A percentile compares a stretch with the other conserved stretches of the same genome.
Conservation (phyloP, 2,329 filamentous ascomycete species). For the Pestalotiopsis sp. region DNA sequence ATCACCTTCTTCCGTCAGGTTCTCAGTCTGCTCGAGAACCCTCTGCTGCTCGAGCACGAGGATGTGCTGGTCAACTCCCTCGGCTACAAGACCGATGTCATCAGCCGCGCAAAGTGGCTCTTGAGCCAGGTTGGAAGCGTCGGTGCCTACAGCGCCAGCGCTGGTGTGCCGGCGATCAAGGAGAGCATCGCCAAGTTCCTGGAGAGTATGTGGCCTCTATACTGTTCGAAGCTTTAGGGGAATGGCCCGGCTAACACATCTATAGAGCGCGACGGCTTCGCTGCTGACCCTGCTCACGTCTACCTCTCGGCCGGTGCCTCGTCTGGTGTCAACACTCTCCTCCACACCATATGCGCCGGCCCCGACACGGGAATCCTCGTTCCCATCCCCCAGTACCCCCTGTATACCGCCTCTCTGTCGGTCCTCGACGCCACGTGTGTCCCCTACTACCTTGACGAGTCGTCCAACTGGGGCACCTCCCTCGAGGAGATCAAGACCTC, state of each 20-base stretch:
- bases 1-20: conserved; percentile 99
- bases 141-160: conserved; percentile 94
- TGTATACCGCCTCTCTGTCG: conserved; percentile 91
- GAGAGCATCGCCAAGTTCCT: conserved; percentile 92
- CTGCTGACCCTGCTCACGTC: conserved; percentile 77
- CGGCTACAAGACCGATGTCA: conserved; percentile 87
- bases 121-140: conserved; percentile 86
- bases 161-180: conserved; percentile 83
- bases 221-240: not conserved
- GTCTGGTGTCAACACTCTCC: conserved; percentile 89
- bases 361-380: conserved; percentile 83
- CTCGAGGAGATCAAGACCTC: conserved; percentile 74
- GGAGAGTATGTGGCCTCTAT: conserved; percentile 61
- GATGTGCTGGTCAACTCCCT: conserved; percentile 74
- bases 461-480: conserved; percentile 84
- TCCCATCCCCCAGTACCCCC: conserved; percentile 95
- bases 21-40: conserved; percentile 89
- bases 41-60: conserved; percentile 77
- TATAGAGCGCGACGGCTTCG: conserved; percentile 81
- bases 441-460: conserved; percentile 91
- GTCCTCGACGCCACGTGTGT: conserved; percentile 85
- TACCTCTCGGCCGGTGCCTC: conserved; percentile 93
- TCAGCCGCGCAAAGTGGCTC: conserved; percentile 80
- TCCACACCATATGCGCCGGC: conserved; percentile 82
- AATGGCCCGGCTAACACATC: conserved; percentile 16